These are phyloP conservation scores for Candida maltosa DNA, from an alignment of 805 yeast genomes.

Conservation along the genomic window DNA sequence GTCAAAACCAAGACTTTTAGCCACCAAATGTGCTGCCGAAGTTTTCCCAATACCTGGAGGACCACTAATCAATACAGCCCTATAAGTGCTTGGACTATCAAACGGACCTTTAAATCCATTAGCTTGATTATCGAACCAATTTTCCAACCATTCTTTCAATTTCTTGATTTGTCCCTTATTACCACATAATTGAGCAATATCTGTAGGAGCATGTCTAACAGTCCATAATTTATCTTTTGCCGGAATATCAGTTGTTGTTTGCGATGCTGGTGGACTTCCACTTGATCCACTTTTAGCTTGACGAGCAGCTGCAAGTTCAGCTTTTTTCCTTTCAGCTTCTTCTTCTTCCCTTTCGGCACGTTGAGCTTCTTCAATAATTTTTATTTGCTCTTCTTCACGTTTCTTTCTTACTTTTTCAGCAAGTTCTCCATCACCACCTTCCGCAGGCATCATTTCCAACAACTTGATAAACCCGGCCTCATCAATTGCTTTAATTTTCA, in stretches of 20 bases:
- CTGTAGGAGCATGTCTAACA: slow-evolving; percentile 83
- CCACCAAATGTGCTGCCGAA: slow-evolving; percentile 75
- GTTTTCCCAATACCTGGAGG: slow-evolving; percentile 89
- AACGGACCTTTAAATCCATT: slow-evolving; percentile 52
- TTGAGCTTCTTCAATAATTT: slow-evolving; percentile 42
- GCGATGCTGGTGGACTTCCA: slow-evolving; percentile 11
- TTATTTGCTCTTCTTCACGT: slow-evolving; percentile 62
- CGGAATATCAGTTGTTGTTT: slow-evolving; percentile 36
- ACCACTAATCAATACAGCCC: slow-evolving; percentile 85
- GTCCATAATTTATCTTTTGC: slow-evolving; percentile 84
- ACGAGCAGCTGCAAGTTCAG: not conserved
- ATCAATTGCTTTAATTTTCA: slow-evolving; percentile 74
- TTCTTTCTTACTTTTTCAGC: slow-evolving; percentile 74
- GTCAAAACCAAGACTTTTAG: slow-evolving; percentile 67
- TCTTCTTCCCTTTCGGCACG: slow-evolving; percentile 43
- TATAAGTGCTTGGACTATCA: slow-evolving; percentile 64
- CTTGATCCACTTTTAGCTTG: not conserved
- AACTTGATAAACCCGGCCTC: slow-evolving; percentile 83
- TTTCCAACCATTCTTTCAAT: slow-evolving; percentile 68
- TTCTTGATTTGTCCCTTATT: slow-evolving; percentile 72
- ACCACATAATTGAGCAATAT: slow-evolving; percentile 80
- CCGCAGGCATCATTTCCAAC: slow-evolving; percentile 77
- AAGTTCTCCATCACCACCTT: slow-evolving; percentile 82
- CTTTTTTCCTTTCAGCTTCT: slow-evolving; percentile 34
- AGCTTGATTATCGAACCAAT: slow-evolving; percentile 65